Base-by-base conservation (phyloP, 768 basidiomycete genomes). In the Rhodotorula graminis region DNA sequence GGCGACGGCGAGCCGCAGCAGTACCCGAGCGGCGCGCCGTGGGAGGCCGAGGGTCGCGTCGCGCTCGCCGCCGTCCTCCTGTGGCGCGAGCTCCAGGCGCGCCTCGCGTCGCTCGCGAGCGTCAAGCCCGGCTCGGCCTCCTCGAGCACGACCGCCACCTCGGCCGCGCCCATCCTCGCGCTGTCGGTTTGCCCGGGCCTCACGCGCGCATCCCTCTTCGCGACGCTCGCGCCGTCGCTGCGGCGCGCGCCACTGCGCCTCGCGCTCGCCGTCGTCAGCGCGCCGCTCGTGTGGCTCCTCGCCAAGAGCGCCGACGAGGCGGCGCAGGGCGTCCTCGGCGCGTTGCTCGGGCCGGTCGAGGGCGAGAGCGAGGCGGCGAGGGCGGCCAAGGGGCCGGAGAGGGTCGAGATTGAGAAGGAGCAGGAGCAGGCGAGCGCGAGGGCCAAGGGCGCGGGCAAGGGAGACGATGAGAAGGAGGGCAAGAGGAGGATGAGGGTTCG, bases 31-130 rank as follows among this genome's bases (percentile, higher is more conserved):
- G 88, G 74, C 80, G 86, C n/a, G 21, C 76, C 78, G 21, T 73
- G 75, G 71, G 64, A 75, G 50, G 65, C 69, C 11, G 90, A 92
- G 81, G 89, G 90, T 29, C 83, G 82, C 42, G 83, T 90, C 59
- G 85, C 90, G 4, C 82, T 91, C 29, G 85, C 89, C 53, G 64
- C 85, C 64, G 82, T 90, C 65, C 82, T 90, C 60, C 56, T 81
- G 11, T 89, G 88, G 56, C 85, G 87, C 14, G 92, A 95, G 81
- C 84, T 96, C 9, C 92, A 95, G 79, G 86, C 89, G 19, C 85
- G 94, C 40, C 82, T 94, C 76, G 90, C 91, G 1, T 85, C 95
- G 3, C 93, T 12, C 91, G 93, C 79, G 53, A 42, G 23, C 9
- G 40, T 1, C 9, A 86, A 89, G 23, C 85, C 92, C 44, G 82